A percentile compares a stretch with the other conserved stretches of the same genome.
Conservation (phyloP, 2,329 filamentous ascomycete genomes). For the Knufia petricola region DNA sequence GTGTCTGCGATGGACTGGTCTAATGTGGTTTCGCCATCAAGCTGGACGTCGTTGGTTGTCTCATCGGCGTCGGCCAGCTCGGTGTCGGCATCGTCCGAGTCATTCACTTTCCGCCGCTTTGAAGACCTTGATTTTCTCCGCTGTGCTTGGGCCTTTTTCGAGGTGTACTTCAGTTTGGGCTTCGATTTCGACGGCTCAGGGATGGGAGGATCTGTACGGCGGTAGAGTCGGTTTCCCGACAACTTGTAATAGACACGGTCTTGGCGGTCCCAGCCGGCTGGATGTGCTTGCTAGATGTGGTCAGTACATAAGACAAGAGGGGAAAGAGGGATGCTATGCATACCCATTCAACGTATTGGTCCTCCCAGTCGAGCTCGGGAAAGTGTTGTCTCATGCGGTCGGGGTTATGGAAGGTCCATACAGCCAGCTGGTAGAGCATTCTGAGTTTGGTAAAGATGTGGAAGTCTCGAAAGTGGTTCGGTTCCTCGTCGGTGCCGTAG, state of each 20-base stretch:
- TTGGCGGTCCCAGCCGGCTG: constrained; percentile 70
- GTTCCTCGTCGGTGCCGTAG: constrained; percentile 67
- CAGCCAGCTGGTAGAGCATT: constrained; percentile 77
- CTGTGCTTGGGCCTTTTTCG: constrained; percentile 54
- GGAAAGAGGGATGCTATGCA: neutral
- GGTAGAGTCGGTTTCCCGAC: constrained; percentile 89
- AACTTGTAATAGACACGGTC: constrained; percentile 83
- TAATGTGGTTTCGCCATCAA: constrained; percentile 29
- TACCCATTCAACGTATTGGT: constrained; percentile 72
- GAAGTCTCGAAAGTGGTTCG: constrained; percentile 67
- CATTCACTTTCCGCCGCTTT: constrained; percentile 55
- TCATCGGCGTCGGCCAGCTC: constrained; percentile 38
- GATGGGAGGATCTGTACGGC: constrained; percentile 64
- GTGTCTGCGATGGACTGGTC: constrained; percentile 26
- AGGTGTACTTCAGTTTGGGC: constrained; percentile 48
- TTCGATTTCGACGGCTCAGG: constrained; percentile 47
- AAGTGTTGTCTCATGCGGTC: constrained; percentile 81
- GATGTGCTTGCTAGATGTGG: constrained; percentile 34
- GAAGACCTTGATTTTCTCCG: constrained; percentile 48
- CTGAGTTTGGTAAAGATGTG: constrained; percentile 69
- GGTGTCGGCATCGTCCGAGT: constrained; percentile 29
- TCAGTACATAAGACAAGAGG: constrained; percentile 11
- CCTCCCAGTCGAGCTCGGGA: constrained; percentile 65
- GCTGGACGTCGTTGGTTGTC: constrained; percentile 30
- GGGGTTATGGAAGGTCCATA: constrained; percentile 79